Percentiles rank a stretch among this genome's conserved stretches.
phyloP scores from a whole-genome alignment of 164 flowering plant species.

The Malania oleifera region DNA sequence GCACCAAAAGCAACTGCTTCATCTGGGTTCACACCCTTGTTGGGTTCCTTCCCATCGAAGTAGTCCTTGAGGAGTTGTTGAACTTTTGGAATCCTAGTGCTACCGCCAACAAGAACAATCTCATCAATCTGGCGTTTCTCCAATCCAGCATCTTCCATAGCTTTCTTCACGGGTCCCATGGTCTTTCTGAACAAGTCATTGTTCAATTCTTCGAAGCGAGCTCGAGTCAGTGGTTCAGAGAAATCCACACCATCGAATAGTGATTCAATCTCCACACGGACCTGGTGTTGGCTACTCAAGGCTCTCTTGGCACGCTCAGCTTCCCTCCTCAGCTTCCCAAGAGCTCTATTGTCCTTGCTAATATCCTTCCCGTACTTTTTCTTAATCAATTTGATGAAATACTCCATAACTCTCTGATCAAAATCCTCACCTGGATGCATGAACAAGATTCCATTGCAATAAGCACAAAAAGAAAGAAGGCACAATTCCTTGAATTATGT shows the following conservation, averaged over 20 bases:
- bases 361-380: constrained; percentile 87
- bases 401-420: constrained; percentile 84
- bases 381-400: constrained; percentile 88
- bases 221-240: constrained; percentile 84
- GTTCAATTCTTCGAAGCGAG: constrained; percentile 84
- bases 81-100: constrained; percentile 90
- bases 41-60: constrained; percentile 92
- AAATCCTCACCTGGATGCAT: constrained; percentile 77
- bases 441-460: neutral
- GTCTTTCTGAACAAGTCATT: constrained; percentile 85
- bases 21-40: constrained; percentile 94
- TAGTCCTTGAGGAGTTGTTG: constrained; percentile 84
- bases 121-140: constrained; percentile 80
- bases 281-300: constrained; percentile 86
- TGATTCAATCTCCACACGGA: constrained; percentile 86
- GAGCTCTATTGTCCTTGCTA: constrained; percentile 92
- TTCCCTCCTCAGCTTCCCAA: constrained; percentile 85
- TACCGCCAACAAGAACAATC: constrained; percentile 94
- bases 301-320: constrained; percentile 90
- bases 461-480: neutral
- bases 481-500: neutral
- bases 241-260: constrained; percentile 70
- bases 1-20: constrained; percentile 96
- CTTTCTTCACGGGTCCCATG: constrained; percentile 96
- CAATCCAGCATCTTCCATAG: constrained; percentile 87